Evolutionary conservation across 805 yeast species (phyloP).

Genomic region (Myxozyma sirexii): DNA sequence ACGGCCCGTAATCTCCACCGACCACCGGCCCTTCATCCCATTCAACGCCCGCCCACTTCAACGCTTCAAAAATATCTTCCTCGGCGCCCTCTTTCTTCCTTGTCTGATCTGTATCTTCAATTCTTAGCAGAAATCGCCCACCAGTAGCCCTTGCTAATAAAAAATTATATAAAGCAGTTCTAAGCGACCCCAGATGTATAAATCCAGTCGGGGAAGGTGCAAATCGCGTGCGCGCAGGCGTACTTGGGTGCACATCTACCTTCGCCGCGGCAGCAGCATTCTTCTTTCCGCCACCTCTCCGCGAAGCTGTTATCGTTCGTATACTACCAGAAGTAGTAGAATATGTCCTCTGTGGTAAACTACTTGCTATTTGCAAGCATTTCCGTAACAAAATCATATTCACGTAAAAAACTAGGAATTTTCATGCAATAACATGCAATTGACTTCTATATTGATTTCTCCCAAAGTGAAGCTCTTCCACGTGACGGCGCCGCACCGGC

Average conservation of each 20-base stretch:
- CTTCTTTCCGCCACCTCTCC: not conserved
- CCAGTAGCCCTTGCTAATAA: slow-evolving; percentile 74
- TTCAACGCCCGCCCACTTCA: slow-evolving; percentile 73
- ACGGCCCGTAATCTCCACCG: slow-evolving; percentile 68
- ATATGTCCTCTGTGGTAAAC: not conserved
- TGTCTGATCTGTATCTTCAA: slow-evolving; percentile 88
- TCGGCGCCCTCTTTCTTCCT: slow-evolving; percentile 64
- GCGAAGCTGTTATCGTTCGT: not conserved
- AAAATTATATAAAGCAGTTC: slow-evolving; percentile 92
- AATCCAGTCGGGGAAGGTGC: slow-evolving; percentile 99
- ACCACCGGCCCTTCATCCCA: slow-evolving; percentile 81
- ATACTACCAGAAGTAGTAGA: not conserved
- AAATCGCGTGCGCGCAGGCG: slow-evolving; percentile 74
- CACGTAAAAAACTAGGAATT: too few species aligned
- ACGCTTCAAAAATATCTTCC: slow-evolving; percentile 68
- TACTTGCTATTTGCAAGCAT: too few species aligned
- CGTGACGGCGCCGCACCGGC: too few species aligned
- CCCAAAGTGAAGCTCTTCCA: too few species aligned
- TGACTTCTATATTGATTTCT: too few species aligned
- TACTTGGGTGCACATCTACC: slow-evolving; percentile 1
- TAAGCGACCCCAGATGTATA: slow-evolving; percentile 87
- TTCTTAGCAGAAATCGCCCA: slow-evolving; percentile 77
- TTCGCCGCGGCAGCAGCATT: not conserved
- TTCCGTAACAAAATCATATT: too few species aligned
- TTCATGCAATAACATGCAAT: too few species aligned